Evolutionary conservation across 768 basidiomycete species (phyloP).

Genomic region (Boletus edulis): DNA sequence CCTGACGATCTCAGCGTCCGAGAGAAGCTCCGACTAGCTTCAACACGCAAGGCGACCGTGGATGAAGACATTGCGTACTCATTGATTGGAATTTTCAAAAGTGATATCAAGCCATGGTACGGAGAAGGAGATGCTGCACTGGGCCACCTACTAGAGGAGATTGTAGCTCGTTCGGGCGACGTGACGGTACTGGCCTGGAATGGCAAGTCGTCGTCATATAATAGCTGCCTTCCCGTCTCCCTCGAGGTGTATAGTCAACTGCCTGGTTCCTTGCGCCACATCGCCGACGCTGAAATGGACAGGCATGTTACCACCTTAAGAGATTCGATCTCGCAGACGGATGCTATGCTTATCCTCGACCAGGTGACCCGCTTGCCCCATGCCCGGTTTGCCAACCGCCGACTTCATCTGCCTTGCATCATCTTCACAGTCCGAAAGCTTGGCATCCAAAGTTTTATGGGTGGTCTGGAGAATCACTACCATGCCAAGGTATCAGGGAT

Average conservation of each 20-base stretch:
- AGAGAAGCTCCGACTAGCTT: conserved; percentile 12
- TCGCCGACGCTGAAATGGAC: not conserved
- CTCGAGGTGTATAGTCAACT: not conserved
- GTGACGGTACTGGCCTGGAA: conserved; percentile 10
- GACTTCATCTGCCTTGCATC: conserved; percentile 1
- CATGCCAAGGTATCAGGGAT: not conserved
- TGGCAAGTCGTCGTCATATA: conserved; percentile 9
- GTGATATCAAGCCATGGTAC: conserved; percentile 5
- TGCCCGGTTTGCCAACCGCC: not conserved
- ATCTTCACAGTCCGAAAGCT: not conserved
- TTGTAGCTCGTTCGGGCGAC: conserved; percentile 6
- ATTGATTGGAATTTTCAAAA: conserved; percentile 10
- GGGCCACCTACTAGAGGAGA: conserved; percentile 12
- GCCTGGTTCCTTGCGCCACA: not conserved
- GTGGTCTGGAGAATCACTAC: not conserved
- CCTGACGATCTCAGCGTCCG: conserved; percentile 6
- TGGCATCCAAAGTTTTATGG: not conserved
- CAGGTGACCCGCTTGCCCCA: not conserved
- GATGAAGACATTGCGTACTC: conserved; percentile 11
- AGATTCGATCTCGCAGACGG: not conserved
- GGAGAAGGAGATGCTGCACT: conserved; percentile 8
- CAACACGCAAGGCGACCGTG: conserved; percentile 3
- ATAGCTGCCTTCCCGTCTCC: conserved; percentile 11
- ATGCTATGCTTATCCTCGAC: not conserved
- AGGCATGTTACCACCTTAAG: not conserved